These are phyloP conservation scores for Chalciporus chontae DNA, from an alignment of 768 basidiomycete species.

Conservation along the genomic window DNA sequence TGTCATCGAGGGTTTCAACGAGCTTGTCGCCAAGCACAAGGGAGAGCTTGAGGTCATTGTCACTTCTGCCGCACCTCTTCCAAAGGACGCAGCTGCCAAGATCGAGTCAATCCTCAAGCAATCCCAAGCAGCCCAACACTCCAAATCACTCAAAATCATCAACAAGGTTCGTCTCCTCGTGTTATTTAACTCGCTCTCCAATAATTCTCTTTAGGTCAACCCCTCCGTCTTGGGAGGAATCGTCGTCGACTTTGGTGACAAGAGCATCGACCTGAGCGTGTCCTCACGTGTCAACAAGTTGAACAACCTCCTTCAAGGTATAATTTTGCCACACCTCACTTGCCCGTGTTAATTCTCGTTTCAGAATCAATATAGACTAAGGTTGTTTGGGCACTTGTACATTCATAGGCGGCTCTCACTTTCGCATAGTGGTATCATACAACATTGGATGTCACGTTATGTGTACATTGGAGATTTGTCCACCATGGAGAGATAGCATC, in stretches of 20 bases:
- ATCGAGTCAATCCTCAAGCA: constrained; percentile 86
- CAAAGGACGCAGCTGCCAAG: constrained; percentile 68
- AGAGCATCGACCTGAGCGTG: constrained; percentile 95
- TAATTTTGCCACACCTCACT: constrained; percentile 26
- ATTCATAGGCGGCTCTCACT: not conserved
- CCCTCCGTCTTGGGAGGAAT: constrained; percentile 88
- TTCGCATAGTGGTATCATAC: constrained; percentile 9
- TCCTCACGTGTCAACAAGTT: constrained; percentile 92
- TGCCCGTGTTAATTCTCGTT: constrained; percentile 12
- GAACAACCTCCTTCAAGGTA: constrained; percentile 83
- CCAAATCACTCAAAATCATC: constrained; percentile 83
- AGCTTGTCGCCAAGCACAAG: constrained; percentile 82
- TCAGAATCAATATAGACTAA: constrained; percentile 25
- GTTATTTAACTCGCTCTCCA: not conserved
- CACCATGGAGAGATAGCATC: not conserved
- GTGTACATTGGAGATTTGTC: constrained; percentile 1
- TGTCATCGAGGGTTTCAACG: constrained; percentile 89
- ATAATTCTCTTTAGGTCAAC: constrained; percentile 63
- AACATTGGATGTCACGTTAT: constrained; percentile 8
- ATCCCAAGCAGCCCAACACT: constrained; percentile 79
- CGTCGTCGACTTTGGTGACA: constrained; percentile 96
- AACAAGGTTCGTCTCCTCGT: constrained; percentile 70
- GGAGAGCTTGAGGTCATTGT: constrained; percentile 93
- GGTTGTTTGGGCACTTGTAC: not conserved
- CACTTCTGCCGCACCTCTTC: constrained; percentile 81